These are phyloP conservation scores for Coccomyxa subellipsoidea DNA, from an alignment of 163 green algal genomes.

Conservation along the genomic window DNA sequence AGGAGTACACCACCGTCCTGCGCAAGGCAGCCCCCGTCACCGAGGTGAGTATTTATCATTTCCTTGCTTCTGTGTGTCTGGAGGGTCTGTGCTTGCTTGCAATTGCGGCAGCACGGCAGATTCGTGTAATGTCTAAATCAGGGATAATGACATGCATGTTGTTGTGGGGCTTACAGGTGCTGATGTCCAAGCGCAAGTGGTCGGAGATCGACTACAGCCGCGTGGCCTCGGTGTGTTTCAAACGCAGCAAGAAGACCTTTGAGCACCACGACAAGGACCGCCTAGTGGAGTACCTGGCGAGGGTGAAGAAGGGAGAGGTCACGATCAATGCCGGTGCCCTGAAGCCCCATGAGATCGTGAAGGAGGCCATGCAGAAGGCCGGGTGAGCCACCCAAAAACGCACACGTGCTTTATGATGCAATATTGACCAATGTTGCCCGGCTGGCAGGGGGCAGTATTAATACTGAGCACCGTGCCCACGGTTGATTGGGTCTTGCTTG, in stretches of 20 bases:
- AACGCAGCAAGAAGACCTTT: slow-evolving; percentile 28
- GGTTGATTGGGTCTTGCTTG: too few species aligned
- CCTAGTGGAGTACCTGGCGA: slow-evolving; percentile 27
- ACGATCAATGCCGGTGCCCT: slow-evolving; percentile 28
- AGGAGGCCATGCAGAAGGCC: slow-evolving; percentile 16
- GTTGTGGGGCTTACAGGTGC: too few species aligned
- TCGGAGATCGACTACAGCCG: slow-evolving; percentile 22
- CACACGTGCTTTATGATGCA: too few species aligned
- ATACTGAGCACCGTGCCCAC: too few species aligned
- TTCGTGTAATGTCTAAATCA: too few species aligned
- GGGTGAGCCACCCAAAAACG: background rate
- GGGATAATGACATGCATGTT: too few species aligned
- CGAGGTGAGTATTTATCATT: slow-evolving; percentile 31
- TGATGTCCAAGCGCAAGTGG: slow-evolving; percentile 31
- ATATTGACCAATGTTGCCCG: too few species aligned
- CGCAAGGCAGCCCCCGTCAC: slow-evolving; percentile 17
- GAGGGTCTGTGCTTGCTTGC: too few species aligned
- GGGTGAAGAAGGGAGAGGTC: slow-evolving; percentile 19
- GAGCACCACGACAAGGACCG: slow-evolving; percentile 26
- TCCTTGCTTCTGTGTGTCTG: too few species aligned
- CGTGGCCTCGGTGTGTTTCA: slow-evolving; percentile 36
- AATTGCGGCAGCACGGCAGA: too few species aligned
- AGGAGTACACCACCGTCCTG: slow-evolving; percentile 22
- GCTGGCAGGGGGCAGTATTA: too few species aligned
- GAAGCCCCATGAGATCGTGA: slow-evolving; percentile 35